Percentiles rank a stretch among this genome's conserved stretches.
These are phyloP conservation scores for Mycena belliarum DNA, from an alignment of 768 basidiomycete species.

Conservation along the genomic window DNA sequence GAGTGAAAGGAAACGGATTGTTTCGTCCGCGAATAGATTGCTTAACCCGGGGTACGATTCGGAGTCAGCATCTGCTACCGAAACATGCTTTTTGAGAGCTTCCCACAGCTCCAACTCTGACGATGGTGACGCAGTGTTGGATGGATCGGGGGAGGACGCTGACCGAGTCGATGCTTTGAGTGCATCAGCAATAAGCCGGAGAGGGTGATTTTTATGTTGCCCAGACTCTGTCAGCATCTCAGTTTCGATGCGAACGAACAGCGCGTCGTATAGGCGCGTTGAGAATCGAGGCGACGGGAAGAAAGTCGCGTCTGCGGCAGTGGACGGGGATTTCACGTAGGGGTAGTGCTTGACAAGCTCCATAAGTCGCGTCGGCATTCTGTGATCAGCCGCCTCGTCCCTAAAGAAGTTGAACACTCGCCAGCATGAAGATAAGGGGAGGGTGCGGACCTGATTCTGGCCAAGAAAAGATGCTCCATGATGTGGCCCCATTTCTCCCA, in stretches of 20 bases:
- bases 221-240: constrained; percentile 41
- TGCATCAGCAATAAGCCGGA: constrained; percentile 64
- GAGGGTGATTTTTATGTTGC: constrained; percentile 49
- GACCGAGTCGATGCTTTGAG: constrained; percentile 40
- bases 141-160: neutral
- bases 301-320: constrained; percentile 40
- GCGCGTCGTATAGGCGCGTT: constrained; percentile 61
- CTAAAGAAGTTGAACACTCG: constrained; percentile 35
- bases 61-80: constrained; percentile 39
- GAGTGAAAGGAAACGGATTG: constrained; percentile 52
- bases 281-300: constrained; percentile 68
- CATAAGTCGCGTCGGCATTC: constrained; percentile 68
- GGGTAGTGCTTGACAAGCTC: constrained; percentile 75
- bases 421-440: constrained; percentile 2
- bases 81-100: constrained; percentile 41
- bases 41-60: constrained; percentile 41
- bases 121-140: neutral
- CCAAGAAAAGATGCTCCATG: constrained; percentile 76
- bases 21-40: constrained; percentile 71
- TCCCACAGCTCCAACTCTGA: constrained; percentile 49
- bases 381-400: constrained; percentile 54
- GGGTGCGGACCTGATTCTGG: constrained; percentile 60
- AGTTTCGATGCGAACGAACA: constrained; percentile 67
- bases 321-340: constrained; percentile 40
- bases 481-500: constrained; percentile 77